These are phyloP conservation scores for Babesia bigemina DNA, from an alignment of 169 alveolate genomes.

Conservation along the genomic window DNA sequence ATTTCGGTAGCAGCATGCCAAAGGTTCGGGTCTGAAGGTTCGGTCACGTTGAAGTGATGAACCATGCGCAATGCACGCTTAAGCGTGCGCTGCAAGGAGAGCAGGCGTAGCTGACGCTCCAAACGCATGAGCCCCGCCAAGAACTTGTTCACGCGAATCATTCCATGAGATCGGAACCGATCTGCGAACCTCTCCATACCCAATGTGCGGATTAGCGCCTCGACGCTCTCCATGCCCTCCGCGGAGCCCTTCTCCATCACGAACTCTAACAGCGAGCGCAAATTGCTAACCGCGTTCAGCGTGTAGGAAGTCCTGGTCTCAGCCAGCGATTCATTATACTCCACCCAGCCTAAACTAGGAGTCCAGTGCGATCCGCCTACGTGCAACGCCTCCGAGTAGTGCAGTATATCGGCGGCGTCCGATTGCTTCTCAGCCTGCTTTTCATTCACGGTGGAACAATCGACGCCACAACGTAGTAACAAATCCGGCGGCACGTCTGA, in stretches of 20 bases:
- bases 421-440: background rate
- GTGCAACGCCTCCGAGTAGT: constrained; percentile 32
- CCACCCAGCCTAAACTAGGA: constrained; percentile 42
- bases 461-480: constrained; percentile 20
- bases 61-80: background rate
- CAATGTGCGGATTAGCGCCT: background rate
- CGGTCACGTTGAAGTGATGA: background rate
- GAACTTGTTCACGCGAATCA: background rate
- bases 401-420: background rate
- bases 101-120: constrained; percentile 9
- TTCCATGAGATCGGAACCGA: background rate
- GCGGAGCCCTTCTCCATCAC: constrained; percentile 11
- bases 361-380: constrained; percentile 34
- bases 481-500: constrained; percentile 22
- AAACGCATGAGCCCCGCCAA: background rate
- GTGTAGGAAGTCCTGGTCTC: constrained; percentile 16
- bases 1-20: background rate
- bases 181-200: constrained; percentile 9
- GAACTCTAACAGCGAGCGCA: constrained; percentile 17
- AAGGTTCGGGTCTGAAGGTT: background rate
- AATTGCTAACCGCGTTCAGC: constrained; percentile 25
- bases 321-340: constrained; percentile 30
- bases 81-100: constrained; percentile 1
- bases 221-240: constrained; percentile 7
- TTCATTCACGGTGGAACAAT: background rate